These are phyloP conservation scores for Stellera chamaejasme DNA, from an alignment of 345 rosid genomes.

Conservation along the genomic window DNA sequence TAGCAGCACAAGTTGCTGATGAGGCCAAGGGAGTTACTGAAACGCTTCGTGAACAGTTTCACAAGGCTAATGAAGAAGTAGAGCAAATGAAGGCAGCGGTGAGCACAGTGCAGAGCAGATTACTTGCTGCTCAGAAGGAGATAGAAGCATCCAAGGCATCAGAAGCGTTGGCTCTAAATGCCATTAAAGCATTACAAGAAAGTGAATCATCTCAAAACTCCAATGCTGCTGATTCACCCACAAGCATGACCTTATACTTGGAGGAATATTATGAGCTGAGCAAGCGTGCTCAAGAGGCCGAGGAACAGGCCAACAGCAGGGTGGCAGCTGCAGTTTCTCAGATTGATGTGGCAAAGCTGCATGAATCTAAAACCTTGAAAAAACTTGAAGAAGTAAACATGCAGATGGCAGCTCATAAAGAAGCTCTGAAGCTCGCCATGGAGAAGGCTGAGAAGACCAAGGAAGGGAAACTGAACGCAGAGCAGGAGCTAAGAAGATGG, in stretches of 20 bases:
- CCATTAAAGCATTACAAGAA: conserved; percentile 76
- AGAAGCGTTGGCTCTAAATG: conserved; percentile 63
- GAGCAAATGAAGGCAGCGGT: conserved; percentile 76
- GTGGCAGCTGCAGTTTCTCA: conserved; percentile 65
- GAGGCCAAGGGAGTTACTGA: conserved; percentile 58
- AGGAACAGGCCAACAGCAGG: conserved; percentile 54
- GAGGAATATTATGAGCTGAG: conserved; percentile 84
- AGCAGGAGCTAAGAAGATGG: conserved; percentile 81
- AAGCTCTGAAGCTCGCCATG: conserved; percentile 45
- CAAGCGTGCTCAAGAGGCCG: conserved; percentile 68
- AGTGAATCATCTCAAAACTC: conserved; percentile 41
- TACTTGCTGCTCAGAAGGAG: conserved; percentile 63
- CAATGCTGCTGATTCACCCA: conserved; percentile 28
- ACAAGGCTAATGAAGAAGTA: conserved; percentile 59
- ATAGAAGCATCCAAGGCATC: conserved; percentile 76
- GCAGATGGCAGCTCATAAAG: conserved; percentile 47
- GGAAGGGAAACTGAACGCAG: conserved; percentile 69
- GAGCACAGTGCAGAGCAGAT: conserved; percentile 48
- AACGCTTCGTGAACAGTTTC: conserved; percentile 56
- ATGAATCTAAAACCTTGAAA: conserved; percentile 40
- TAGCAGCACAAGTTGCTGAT: conserved; percentile 64
- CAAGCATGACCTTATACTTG: conserved; percentile 57
- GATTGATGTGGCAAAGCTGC: conserved; percentile 55
- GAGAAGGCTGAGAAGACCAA: conserved; percentile 78
- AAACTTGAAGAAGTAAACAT: conserved; percentile 49